Evolutionary conservation across 2,329 filamentous ascomycete species (phyloP), one percentile per base, ranked within the genome.

Genomic region (Zalaria sp.): DNA sequence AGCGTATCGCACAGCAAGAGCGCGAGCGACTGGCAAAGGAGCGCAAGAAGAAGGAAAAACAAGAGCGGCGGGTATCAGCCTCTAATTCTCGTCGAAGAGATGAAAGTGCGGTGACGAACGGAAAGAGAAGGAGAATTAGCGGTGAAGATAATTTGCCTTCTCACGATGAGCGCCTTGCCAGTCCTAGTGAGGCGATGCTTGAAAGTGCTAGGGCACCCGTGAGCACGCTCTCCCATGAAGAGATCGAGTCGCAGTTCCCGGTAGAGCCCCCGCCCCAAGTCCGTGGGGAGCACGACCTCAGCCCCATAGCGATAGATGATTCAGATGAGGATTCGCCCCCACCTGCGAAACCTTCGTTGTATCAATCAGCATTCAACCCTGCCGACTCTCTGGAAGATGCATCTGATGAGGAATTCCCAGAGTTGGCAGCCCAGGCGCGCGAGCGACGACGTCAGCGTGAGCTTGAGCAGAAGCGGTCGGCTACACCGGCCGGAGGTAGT

Each of bases 341-440:
- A 45, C 25, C 47, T n/a, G 32, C 37, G 9, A 38, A 34, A 25
- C 26, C 41, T 10, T 32, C 43, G 5, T 25, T 41, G 11, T 40
- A 42, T 35, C 11, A 31, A 31, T 38, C 28, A 26, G 28, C 10
- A 34, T 25, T 36, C 31, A 26, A 44, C 28, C 45, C 46, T n/a
- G 41, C 36, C 25, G 47, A 53, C 9, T 44, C 48, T 29, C 41
- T 32, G 25, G 52, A 52, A 18, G 55, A 59, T 7, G 57, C 58
- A 25, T 61, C 61, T 6, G 64, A 66, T 38, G 61, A 65, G 29
- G 66, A 68, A 42, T 57, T 67, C 18, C 58, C 60, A 11, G 63
- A 63, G 37, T 50, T 68, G 26, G 58, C 58, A 38, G 54, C 59
- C 29, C 57, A 59, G 45, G 66, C 66, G 5, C 57, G 66, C n/a